Evolutionary conservation across 805 yeast genomes (phyloP).

Genomic region (Tetrapisispora namnaoensis): DNA sequence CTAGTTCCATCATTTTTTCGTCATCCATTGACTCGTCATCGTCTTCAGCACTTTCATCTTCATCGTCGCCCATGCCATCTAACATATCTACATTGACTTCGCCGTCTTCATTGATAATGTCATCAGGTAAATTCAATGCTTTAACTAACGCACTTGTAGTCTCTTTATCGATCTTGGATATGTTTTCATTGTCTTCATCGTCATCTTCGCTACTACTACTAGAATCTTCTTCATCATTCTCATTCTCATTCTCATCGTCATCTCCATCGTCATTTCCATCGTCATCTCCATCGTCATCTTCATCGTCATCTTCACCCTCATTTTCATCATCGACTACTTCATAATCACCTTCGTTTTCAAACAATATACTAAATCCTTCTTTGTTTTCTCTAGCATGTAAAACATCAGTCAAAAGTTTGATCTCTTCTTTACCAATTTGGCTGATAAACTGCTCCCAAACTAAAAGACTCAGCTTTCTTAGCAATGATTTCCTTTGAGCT

Average conservation of each 20-base stretch:
- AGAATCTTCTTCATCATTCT: constrained; percentile 16
- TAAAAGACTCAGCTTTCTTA: constrained; percentile 46
- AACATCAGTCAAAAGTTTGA: constrained; percentile 45
- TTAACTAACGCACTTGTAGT: constrained; percentile 59
- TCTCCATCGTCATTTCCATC: constrained; percentile 22
- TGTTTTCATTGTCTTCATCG: constrained; percentile 31
- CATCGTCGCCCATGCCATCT: constrained; percentile 34
- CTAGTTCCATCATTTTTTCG: constrained; percentile 93
- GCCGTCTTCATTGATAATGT: constrained; percentile 34
- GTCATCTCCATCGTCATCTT: constrained; percentile 23
- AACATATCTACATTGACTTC: constrained; percentile 41
- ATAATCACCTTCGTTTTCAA: constrained; percentile 50
- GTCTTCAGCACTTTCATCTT: constrained; percentile 40
- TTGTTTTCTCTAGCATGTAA: constrained; percentile 62
- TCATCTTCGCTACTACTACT: constrained; percentile 17
- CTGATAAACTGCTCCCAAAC: constrained; percentile 50
- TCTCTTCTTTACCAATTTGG: constrained; percentile 35
- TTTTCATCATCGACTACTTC: constrained; percentile 39
- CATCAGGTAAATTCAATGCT: constrained; percentile 57
- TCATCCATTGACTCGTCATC: constrained; percentile 86
- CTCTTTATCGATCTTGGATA: constrained; percentile 39
- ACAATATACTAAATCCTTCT: constrained; percentile 68
- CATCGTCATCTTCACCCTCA: constrained; percentile 28
- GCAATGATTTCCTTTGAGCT: constrained; percentile 46
- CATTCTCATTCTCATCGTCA: constrained; percentile 10